Evolutionary conservation across 2,329 filamentous ascomycete species (phyloP), one percentile per base, ranked within the genome.

Genomic region (Sclerotinia borealis): DNA sequence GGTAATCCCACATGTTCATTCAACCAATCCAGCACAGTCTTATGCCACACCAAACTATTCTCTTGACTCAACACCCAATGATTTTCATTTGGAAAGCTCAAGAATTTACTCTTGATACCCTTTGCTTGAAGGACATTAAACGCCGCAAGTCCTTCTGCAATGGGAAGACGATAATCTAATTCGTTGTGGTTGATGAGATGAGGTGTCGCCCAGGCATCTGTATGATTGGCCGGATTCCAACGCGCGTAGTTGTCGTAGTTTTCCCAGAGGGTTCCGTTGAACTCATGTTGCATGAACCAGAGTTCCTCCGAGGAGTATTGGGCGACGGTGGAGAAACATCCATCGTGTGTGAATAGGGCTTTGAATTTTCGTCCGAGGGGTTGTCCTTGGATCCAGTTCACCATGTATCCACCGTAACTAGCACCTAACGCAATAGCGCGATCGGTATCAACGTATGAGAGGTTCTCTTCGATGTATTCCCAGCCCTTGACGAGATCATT

Each of bases 331-430:
- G 31, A 39, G 34, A 64, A 64, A 22, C 34, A 39, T 13, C 63
- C 63, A 13, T 64, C 63, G 19, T 64, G 63, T 34, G 58, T 64
- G 39, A 64, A 64, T 6, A 63, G 27, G 0, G 91, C 91, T 75
- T 91, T 91, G 82, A 96, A 95, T 68, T 88, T 85, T 43, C 90
- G 85, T 31, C 91, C 92, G 0, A 96, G 82, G 1, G 85, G 82
- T 65, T 93, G 88, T 15, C 92, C 92, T 75, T 96, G 90, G 70
- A 96, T 91, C 91, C 92, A 96, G 75, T 95, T 89, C 67, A 89
- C 85, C 87, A 91, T 90, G 71, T 85, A 90, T 15, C 88, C 88
- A 37, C 88, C 88, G 69, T 89, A 91, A 15, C 83, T 86, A 1
- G 87, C 90, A 9, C 90, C 90, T 0, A 91, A 76, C 1, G 87